Base-by-base conservation (phyloP, 352 stramenopile species). In the Globisporangium paroecandrum region DNA sequence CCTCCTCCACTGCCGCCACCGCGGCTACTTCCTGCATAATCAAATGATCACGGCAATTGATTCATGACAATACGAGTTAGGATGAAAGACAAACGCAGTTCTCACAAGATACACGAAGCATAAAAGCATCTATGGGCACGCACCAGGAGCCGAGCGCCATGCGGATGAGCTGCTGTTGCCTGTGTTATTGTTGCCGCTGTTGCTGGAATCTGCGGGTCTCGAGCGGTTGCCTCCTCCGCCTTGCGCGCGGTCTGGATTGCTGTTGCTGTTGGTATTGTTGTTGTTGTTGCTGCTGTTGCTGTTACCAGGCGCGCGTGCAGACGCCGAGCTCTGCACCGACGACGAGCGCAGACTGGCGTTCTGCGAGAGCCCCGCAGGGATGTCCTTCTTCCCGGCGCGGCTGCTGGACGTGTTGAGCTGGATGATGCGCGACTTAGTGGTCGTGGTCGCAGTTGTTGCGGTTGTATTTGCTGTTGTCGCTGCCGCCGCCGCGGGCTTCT, bases 341-440 rank as follows among this genome's bases (percentile, higher is more conserved):
- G 60, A 61, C 24, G 54, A 66, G 65, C 68, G 65, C 51, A 64
- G 64, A 47, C 53, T 74, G 20, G 61, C 65, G 57, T 53, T 63
- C 58, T 36, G 64, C 64, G 38, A 68, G 69, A 62, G 69, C 24
- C 46, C 32, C 34, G 58, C 38, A 12, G 51, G 55, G 27, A 62
- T 73, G 41, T 77, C 73, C 7, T 73, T 69, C 66, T 78, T 77
- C 36, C 27, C 29, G 29, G 68, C 64, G 55, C 62, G 64, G 7
- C 62, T 47, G 29, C 55, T 61, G 55, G 55, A 46, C 55, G 55
- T 63, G 25, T 73, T 81, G 47, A 82, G 73, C 64, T 82, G 73
- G 36, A 81, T 72, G 55, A 81, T 82, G 25, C 77, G 75, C 36
- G 77, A 77, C 61, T 81, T 83, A 36, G 65, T 53, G 9, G 67